phyloP scores from a whole-genome alignment of 176 grass and related monocot genomes.

The Oryza nivara region DNA sequence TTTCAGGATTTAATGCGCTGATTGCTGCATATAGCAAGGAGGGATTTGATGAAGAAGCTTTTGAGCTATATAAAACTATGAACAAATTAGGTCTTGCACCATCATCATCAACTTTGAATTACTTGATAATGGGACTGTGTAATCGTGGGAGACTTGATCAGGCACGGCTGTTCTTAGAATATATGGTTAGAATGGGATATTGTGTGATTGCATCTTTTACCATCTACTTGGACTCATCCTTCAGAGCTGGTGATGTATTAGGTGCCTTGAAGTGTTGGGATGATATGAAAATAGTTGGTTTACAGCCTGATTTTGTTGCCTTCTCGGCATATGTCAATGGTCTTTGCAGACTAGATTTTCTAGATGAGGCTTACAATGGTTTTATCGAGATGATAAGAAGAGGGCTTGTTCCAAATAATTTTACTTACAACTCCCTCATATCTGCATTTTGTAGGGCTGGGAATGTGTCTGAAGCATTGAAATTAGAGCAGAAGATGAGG shows the following conservation, averaged over 20 bases:
- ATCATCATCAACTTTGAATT: slow-evolving; percentile 68
- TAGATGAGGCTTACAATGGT: slow-evolving; percentile 64
- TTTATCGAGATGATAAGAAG: slow-evolving; percentile 71
- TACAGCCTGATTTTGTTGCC: slow-evolving; percentile 74
- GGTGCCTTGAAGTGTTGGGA: slow-evolving; percentile 75
- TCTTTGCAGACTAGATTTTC: slow-evolving; percentile 61
- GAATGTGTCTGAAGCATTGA: slow-evolving; percentile 63
- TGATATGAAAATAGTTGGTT: slow-evolving; percentile 58
- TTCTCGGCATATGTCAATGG: slow-evolving; percentile 87
- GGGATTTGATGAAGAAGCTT: slow-evolving; percentile 70
- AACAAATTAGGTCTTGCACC: slow-evolving; percentile 54
- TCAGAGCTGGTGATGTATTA: slow-evolving; percentile 60
- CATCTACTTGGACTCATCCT: slow-evolving; percentile 78
- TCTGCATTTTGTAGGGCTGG: slow-evolving; percentile 70
- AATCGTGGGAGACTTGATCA: slow-evolving; percentile 61
- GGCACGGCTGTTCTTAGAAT: slow-evolving; percentile 56
- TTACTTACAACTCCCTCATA: slow-evolving; percentile 92
- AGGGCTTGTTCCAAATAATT: slow-evolving; percentile 89
- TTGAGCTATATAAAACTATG: slow-evolving; percentile 71
- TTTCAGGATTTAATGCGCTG: slow-evolving; percentile 74
- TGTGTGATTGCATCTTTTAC: slow-evolving; percentile 73
- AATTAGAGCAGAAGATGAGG: slow-evolving; percentile 70
- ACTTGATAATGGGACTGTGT: slow-evolving; percentile 78
- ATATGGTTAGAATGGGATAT: slow-evolving; percentile 73
- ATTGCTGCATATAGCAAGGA: slow-evolving; percentile 79